Evolutionary conservation across 2,329 filamentous ascomycete genomes (phyloP), one percentile per base, ranked within the genome.

Genomic region (Colletotrichum sublineola): DNA sequence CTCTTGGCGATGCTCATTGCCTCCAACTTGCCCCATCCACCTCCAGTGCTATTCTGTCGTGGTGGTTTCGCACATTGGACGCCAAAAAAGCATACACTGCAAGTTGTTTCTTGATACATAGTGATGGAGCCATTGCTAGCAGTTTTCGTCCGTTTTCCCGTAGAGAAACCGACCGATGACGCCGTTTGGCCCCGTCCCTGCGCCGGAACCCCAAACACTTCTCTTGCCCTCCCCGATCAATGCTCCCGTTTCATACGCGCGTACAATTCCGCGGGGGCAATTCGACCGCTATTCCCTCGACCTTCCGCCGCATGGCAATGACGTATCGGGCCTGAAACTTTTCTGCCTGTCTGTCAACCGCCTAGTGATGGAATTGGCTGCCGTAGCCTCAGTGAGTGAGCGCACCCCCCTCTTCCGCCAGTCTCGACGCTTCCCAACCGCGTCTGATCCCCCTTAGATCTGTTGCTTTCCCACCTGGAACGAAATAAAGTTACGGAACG

Each of bases 131-230:
- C 31, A 9, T 18, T 31, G 31, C 3, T n/a, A 18, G 31, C 31
- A n/a, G 31, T 53, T 46, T 61, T 53, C 61, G 20, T 63, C 61
- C 33, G 46, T 63, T 40, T 50, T 18, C 33, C 24, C 56, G 12
- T 33, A 36, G n/a, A 44, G 44, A 46, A 46, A n/a, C 46, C 46
- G 14, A 44, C 62, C 62, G 50, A 46, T 29, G 62, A 56, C 38
- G 42, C 46, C 36, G n/a, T 64, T 44, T 64, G 50, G 48, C 48
- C 61, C 48, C 38, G 62, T 64, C 48, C 50, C 38, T 61, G 70
- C 70, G 61, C 68, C 40, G 38, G 48, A 72, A 69, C 70, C 40
- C 70, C 70, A 72, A 72, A 72, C 70, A 69, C 70, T 60, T 36
- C 66, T 57, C 58, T 44, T n/a, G 31, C 60, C 52, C 15, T 68